Evolutionary conservation across 1,284 basidiomycete species (phyloP), one percentile per base, ranked within the genome.

Genomic region (Puccinia triticina): DNA sequence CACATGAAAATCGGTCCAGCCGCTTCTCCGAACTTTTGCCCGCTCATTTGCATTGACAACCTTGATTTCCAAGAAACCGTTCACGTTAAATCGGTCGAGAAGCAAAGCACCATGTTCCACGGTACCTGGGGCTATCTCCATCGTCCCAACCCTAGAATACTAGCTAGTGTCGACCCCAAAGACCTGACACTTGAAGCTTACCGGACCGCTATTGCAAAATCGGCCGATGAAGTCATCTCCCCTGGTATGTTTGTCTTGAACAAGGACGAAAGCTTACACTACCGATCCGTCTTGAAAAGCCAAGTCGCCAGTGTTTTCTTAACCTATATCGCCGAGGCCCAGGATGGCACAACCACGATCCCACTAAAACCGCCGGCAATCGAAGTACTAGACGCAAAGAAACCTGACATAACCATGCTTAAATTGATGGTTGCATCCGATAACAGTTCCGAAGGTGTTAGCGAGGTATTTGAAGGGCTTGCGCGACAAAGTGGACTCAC

Each of bases 371-470:
- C 46, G 3, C 67, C 29, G 10, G 11, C 3, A 26, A 16, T 72
- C 2, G 26, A 72, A 1, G 40, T 5, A 32, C 11, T 53, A 4
- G 14, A 21, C 12, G 26, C 43, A 11, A 3, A 50, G 18, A 16
- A 2, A 5, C 43, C 69, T 8, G 46, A 72, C 26, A 72, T 72
- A 7, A 53, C n/a, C 11, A 72, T 72, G 69, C 48, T 72, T 1
- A 72, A 72, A 32, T 18, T 72, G 16, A 72, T 72, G 69, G 12
- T 53, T 48, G 43, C 69, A 4, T 72, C 69, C 4, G 40, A 67
- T 43, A 67, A 67, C 64, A 40, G 14, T 46, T 72, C 46, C 1
- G 43, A 46, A 46, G 67, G 43, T 16, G 34, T 72, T 48, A 16
- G 46, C 4, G 69, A 72, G 3, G 40, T 69, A 10, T 48, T 46